These are phyloP conservation scores for Fusarium sp. DNA, from an alignment of 2,329 filamentous ascomycete species.

Conservation along the genomic window DNA sequence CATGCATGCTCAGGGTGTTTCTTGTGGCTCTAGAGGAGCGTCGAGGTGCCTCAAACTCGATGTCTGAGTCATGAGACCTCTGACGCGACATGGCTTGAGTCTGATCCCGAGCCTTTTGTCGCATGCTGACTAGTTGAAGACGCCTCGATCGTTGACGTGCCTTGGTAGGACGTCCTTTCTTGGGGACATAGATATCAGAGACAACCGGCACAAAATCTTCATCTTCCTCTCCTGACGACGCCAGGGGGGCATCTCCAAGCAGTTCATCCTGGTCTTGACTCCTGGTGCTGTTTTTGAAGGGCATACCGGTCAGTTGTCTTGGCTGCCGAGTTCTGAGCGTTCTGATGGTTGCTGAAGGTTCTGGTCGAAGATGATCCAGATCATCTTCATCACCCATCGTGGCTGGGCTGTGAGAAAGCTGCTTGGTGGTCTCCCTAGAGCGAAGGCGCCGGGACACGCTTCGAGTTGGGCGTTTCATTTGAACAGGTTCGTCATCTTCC, in stretches of 20 bases:
- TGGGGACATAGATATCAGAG: slow-evolving; percentile 53
- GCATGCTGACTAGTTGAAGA: slow-evolving; percentile 31
- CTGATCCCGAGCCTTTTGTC: slow-evolving; percentile 17
- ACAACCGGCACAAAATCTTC: slow-evolving; percentile 53
- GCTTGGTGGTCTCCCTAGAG: slow-evolving; percentile 45
- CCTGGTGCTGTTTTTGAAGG: slow-evolving; percentile 39
- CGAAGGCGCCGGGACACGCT: slow-evolving; percentile 42
- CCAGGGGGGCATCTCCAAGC: slow-evolving; percentile 46
- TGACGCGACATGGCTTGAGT: slow-evolving; percentile 23
- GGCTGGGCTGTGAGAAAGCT: slow-evolving; percentile 34
- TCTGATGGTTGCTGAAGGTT: slow-evolving; percentile 28
- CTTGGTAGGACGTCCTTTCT: slow-evolving; percentile 42
- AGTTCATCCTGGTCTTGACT: slow-evolving; percentile 53
- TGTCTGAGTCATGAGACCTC: slow-evolving; percentile 57
- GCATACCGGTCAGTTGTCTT: slow-evolving; percentile 47
- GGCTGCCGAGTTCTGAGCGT: slow-evolving; percentile 47
- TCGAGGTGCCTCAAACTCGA: slow-evolving; percentile 66
- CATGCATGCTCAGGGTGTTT: slow-evolving; percentile 61
- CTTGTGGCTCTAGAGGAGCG: slow-evolving; percentile 64
- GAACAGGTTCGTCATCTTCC: slow-evolving; percentile 33
- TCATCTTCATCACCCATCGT: slow-evolving; percentile 40
- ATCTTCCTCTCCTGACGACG: slow-evolving; percentile 52
- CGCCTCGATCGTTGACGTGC: slow-evolving; percentile 43
- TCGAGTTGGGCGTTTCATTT: slow-evolving; percentile 17
- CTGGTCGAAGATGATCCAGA: slow-evolving; percentile 21